phyloP scores from a whole-genome alignment of 345 rosid genomes.

The Eucalyptus erythrocorys region DNA sequence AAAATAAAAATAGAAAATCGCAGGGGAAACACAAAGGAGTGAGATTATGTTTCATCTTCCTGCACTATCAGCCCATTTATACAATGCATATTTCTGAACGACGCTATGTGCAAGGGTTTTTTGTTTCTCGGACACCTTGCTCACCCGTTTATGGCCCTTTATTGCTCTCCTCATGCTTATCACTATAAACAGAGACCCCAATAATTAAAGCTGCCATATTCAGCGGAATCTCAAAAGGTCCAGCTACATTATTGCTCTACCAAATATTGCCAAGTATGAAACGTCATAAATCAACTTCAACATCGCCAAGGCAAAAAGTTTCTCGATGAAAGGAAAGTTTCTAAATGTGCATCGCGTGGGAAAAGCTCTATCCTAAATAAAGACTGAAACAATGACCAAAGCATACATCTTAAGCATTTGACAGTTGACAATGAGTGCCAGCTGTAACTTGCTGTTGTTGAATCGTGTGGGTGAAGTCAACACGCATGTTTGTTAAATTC shows the following conservation, averaged over 20 bases:
- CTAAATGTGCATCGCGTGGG: not conserved
- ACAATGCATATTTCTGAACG: not conserved
- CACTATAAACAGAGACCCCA: too few relatives aligned
- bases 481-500: too few relatives aligned
- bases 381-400: not conserved
- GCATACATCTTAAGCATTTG: not conserved
- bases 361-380: not conserved
- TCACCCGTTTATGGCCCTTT: slow-evolving; percentile 16
- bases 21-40: not conserved
- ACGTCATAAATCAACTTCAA: too few relatives aligned
- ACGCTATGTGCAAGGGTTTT: slow-evolving; percentile 43
- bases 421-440: slow-evolving; percentile 29
- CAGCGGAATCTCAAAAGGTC: too few relatives aligned
- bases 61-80: not conserved
- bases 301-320: too few relatives aligned
- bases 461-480: not conserved
- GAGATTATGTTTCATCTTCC: not conserved
- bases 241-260: too few relatives aligned
- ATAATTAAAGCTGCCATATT: too few relatives aligned
- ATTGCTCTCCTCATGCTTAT: not conserved
- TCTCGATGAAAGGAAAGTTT: not conserved
- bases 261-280: too few relatives aligned
- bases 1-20: not conserved
- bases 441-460: slow-evolving; percentile 62
- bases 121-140: slow-evolving; percentile 46